phyloP scores from a whole-genome alignment of 2,329 filamentous ascomycete genomes.

The Fusarium tuaranense region DNA sequence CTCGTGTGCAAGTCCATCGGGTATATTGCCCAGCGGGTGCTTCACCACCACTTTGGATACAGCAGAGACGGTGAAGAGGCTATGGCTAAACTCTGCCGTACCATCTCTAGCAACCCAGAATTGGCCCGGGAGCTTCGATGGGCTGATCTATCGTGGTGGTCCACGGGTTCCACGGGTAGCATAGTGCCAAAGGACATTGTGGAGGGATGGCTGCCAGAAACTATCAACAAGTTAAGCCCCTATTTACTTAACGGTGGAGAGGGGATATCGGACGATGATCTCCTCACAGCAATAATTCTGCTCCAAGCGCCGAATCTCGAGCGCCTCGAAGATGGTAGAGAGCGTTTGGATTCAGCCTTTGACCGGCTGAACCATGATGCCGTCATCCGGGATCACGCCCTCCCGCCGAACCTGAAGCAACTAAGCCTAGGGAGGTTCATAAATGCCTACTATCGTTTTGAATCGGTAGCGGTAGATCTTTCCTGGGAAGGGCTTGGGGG shows the following conservation, averaged over 20 bases:
- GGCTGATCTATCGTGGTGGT: neutral
- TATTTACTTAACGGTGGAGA: neutral
- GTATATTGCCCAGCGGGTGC: slow-evolving; percentile 5
- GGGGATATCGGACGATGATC: accelerated
- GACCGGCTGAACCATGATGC: neutral
- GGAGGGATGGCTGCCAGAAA: neutral
- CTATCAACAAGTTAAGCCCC: neutral
- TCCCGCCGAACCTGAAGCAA: neutral
- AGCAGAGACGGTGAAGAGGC: accelerated
- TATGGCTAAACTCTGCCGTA: neutral
- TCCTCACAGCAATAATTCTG: neutral
- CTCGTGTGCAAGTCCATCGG: neutral
- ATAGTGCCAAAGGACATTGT: neutral
- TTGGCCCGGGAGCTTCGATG: neutral
- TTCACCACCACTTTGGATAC: slow-evolving; percentile 11
- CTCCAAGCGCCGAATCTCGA: neutral
- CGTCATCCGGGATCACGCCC: neutral
- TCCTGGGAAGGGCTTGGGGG: neutral
- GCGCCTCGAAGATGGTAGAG: neutral
- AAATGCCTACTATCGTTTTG: neutral
- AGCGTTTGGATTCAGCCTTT: neutral
- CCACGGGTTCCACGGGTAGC: accelerated
- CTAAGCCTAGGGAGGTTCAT: neutral
- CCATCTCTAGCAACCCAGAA: neutral
- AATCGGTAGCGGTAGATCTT: neutral